Evolutionary conservation across 805 yeast genomes (phyloP), one percentile per base, ranked within the genome.

Genomic region (Metschnikowia peoriensis): DNA sequence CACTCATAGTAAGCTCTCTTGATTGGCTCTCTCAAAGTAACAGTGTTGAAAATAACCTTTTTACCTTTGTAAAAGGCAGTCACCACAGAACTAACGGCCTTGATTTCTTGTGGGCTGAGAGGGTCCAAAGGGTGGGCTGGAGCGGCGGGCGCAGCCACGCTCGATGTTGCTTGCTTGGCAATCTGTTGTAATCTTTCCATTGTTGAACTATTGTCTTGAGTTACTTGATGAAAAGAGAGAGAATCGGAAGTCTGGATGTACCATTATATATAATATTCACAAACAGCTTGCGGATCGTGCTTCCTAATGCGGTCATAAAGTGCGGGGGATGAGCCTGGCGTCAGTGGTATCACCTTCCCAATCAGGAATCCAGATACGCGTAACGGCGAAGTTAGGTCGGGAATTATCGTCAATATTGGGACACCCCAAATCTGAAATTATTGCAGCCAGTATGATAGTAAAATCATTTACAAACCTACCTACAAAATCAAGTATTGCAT

Each of bases 91-190:
- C 86, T 76, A 28, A 79, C 84, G 12, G 80, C 75, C 61, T 76
- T 75, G 65, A 87, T 83, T 71, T 87, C 93, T 49, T 65, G 79
- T 28, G 81, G 76, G 45, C 85, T 70, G 57, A 87, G 78, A 10
- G 92, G 93, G 71, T 87, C 92, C 65, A 86, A 73, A 14, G 89
- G 89, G 68, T 85, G 88, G 14, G 72, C 72, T 54, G 88, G 85
- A 4, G 74, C 65, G 47, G 83, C 71, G 45, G 86, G 85, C 28
- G 85, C 74, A 37, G 75, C 70, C 49, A 69, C 67, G 38, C 85
- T 73, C 40, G 86, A 82, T 15, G 83, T 78, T 41, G 87, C 75
- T 66, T 84, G 89, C 40, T 76, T 65, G 43, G 87, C 85, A 52
- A 84, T 75, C 72, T 84, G 88, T 61, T 76, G 78, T 63, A 84